phyloP scores from a whole-genome alignment of 371 early-diverging fungal genomes.

The Lichtheimia hyalospora region DNA sequence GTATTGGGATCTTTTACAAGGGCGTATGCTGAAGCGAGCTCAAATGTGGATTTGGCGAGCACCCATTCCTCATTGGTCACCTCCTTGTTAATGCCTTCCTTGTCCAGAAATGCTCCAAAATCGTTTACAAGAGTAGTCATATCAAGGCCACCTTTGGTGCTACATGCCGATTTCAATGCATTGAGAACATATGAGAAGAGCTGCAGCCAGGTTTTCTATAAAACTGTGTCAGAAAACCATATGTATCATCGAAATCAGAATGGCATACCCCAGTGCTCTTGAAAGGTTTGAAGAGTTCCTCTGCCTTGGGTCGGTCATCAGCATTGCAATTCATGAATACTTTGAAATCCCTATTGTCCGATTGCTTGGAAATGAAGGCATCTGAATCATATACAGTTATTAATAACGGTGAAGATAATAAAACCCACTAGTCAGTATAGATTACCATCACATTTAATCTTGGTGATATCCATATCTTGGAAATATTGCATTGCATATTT shows the following conservation, averaged over 20 bases:
- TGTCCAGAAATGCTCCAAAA: slow-evolving; percentile 16
- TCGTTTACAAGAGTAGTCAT: slow-evolving; percentile 14
- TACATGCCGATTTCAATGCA: slow-evolving; percentile 27
- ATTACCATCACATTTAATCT: slow-evolving; percentile 52
- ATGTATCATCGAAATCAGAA: not conserved
- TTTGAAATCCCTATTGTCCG: slow-evolving; percentile 66
- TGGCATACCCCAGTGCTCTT: slow-evolving; percentile 27
- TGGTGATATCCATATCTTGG: slow-evolving; percentile 54
- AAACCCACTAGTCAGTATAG: too few species aligned
- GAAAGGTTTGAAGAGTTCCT: slow-evolving; percentile 41
- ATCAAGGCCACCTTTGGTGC: slow-evolving; percentile 27
- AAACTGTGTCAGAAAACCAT: not conserved
- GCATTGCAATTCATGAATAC: slow-evolving; percentile 60
- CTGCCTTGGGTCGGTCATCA: slow-evolving; percentile 31
- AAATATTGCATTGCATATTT: slow-evolving; percentile 57
- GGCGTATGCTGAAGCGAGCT: slow-evolving; percentile 23
- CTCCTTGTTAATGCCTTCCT: slow-evolving; percentile 13
- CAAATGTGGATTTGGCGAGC: slow-evolving; percentile 25
- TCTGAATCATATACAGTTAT: slow-evolving; percentile 10
- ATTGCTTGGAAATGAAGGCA: slow-evolving; percentile 25
- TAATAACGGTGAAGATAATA: not conserved
- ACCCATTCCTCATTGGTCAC: slow-evolving; percentile 27
- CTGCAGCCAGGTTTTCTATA: slow-evolving; percentile 32
- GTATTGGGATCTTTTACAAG: slow-evolving; percentile 12
- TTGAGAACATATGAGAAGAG: slow-evolving; percentile 33